A percentile compares a stretch with the other conserved stretches of the same genome.
These are phyloP conservation scores for Phytopythium helicoides DNA, from an alignment of 352 stramenopile species.

Conservation along the genomic window DNA sequence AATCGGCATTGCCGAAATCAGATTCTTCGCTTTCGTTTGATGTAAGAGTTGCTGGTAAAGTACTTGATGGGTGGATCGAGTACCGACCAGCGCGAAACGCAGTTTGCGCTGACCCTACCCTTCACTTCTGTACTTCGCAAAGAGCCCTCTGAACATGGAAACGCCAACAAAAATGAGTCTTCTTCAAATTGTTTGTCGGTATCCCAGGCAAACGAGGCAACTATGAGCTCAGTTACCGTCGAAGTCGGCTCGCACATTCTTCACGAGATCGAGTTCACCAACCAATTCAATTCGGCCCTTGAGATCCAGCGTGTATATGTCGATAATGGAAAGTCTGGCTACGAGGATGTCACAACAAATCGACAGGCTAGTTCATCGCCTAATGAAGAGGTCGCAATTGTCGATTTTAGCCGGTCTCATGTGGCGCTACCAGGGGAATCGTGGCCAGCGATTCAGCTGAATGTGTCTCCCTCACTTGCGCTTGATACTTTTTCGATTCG, in stretches of 20 bases:
- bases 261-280: constrained; percentile 24
- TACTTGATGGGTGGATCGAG: constrained; percentile 21
- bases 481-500: background rate
- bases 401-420: constrained; percentile 22
- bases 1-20: background rate
- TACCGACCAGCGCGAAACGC: constrained; percentile 33
- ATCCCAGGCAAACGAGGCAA: constrained; percentile 6
- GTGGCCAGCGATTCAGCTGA: constrained; percentile 30
- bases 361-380: background rate
- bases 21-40: constrained; percentile 2
- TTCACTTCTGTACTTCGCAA: constrained; percentile 17
- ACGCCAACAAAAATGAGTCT: constrained; percentile 1
- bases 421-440: constrained; percentile 13
- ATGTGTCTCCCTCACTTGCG: constrained; percentile 15
- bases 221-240: constrained; percentile 4
- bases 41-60: constrained; percentile 23
- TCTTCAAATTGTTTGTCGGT: constrained; percentile 3
- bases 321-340: background rate
- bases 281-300: constrained; percentile 38
- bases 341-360: background rate
- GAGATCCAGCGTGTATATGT: constrained; percentile 47
- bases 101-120: constrained; percentile 23
- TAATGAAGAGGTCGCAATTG: constrained; percentile 22
- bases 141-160: background rate
- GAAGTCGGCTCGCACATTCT: constrained; percentile 17